A percentile compares a stretch with the other conserved stretches of the same genome.
phyloP scores from a whole-genome alignment of 148 eudicot species.

The Cornus kousa region DNA sequence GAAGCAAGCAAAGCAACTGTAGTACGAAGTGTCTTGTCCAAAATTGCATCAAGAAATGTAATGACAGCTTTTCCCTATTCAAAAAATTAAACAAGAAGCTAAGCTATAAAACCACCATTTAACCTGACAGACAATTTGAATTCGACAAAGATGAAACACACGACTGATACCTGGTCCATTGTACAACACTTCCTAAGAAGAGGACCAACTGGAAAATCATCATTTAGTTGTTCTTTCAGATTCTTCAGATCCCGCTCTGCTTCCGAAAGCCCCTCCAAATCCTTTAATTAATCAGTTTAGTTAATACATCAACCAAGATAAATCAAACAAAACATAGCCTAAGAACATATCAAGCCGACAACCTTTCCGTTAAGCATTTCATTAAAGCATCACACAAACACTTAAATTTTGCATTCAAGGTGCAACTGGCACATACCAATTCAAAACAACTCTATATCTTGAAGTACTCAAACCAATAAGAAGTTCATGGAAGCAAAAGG shows the following conservation, averaged over 20 bases:
- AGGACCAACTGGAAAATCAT: conserved; percentile 91
- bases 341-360: neutral
- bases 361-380: neutral
- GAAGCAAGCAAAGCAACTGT: conserved; percentile 93
- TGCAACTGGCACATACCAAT: neutral
- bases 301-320: neutral
- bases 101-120: neutral
- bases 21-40: conserved; percentile 84
- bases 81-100: conserved; percentile 1
- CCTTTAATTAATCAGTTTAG: conserved; percentile 32
- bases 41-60: conserved; percentile 86
- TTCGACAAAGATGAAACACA: neutral
- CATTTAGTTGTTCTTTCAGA: conserved; percentile 78
- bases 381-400: neutral
- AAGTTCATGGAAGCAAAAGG: conserved; percentile 8
- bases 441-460: neutral
- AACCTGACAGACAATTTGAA: neutral
- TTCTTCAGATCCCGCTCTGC: conserved; percentile 63
- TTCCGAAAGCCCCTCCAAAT: conserved; percentile 83
- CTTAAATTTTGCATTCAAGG: conserved; percentile 7
- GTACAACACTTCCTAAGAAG: conserved; percentile 85
- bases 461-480: neutral
- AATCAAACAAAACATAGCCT: neutral
- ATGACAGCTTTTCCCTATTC: conserved; percentile 83
- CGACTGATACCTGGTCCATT: conserved; percentile 68